Conservation (phyloP, 495 filamentous ascomycete genomes). For the Penicillium bialowiezense region DNA sequence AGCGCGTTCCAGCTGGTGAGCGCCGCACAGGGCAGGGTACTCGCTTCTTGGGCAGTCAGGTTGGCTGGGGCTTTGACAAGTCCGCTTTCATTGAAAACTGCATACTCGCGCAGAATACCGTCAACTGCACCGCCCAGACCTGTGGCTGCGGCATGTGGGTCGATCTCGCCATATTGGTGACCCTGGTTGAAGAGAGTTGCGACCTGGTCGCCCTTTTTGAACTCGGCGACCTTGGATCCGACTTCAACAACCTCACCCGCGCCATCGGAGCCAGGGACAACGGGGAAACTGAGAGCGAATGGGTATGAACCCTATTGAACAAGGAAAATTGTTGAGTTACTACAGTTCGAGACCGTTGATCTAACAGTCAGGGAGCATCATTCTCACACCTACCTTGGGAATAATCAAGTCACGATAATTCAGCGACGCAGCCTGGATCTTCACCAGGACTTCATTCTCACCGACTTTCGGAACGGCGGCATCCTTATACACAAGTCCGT, state of each 20-base stretch:
- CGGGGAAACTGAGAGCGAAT: conserved; percentile 54
- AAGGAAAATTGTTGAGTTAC: no score
- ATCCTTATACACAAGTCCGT: conserved; percentile 55
- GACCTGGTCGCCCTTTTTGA: conserved; percentile 71
- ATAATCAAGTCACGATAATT: conserved; percentile 85
- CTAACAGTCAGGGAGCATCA: neutral
- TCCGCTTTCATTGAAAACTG: conserved; percentile 65
- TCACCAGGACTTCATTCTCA: conserved; percentile 73
- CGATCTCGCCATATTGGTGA: conserved; percentile 61
- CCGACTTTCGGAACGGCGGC: conserved; percentile 58
- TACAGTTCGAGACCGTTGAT: no score
- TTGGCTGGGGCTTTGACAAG: conserved; percentile 64
- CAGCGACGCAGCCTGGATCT: conserved; percentile 69
- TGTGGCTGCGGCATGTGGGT: conserved; percentile 36
- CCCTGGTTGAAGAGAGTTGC: conserved; percentile 76
- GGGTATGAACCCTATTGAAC: conserved; percentile 59
- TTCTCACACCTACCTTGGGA: conserved; percentile 46
- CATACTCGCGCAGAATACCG: conserved; percentile 71
- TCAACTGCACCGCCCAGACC: conserved; percentile 71
- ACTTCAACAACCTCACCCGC: conserved; percentile 69
- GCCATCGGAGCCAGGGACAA: conserved; percentile 75
- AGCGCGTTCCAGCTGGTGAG: conserved; percentile 82
- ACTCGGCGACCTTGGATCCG: conserved; percentile 63
- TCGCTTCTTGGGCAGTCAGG: conserved; percentile 59
- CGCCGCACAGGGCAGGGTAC: conserved; percentile 69